Percentiles rank a stretch among this genome's conserved stretches.
These are phyloP conservation scores for Angomonas desouzai DNA, from an alignment of 208 protist genomes.

Conservation along the genomic window DNA sequence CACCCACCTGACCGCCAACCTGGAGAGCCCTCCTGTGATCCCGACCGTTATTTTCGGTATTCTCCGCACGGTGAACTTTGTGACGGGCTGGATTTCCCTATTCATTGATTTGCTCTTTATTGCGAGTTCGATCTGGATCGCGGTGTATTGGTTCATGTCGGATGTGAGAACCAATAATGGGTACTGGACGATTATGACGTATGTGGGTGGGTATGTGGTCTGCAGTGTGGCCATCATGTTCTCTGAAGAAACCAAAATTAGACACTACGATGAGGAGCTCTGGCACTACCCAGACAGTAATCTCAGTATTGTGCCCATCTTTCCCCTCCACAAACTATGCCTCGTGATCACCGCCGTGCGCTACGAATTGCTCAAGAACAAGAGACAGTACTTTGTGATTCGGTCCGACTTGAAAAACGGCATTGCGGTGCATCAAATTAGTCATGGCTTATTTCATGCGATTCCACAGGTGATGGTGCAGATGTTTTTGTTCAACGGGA, in stretches of 20 bases:
- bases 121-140: conserved; percentile 44
- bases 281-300: conserved; percentile 72
- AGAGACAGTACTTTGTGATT: conserved; percentile 69
- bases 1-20: conserved; percentile 52
- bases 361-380: conserved; percentile 47
- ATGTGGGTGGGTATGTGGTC: conserved; percentile 69
- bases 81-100: conserved; percentile 44
- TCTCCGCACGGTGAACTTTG: conserved; percentile 19
- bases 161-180: conserved; percentile 33
- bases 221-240: conserved; percentile 56
- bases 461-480: conserved; percentile 76
- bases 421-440: conserved; percentile 51
- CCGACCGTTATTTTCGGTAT: conserved; percentile 22
- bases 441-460: conserved; percentile 51
- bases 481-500: conserved; percentile 46
- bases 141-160: conserved; percentile 49
- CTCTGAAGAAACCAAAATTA: conserved; percentile 62
- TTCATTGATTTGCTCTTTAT: conserved; percentile 42
- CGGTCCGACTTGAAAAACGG: conserved; percentile 78
- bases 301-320: conserved; percentile 59
- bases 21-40: conserved; percentile 17
- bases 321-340: conserved; percentile 69
- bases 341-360: conserved; percentile 58
- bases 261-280: conserved; percentile 52
- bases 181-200: conserved; percentile 75